Percentiles rank a stretch among this genome's conserved stretches.
Evolutionary conservation across 2,329 filamentous ascomycete species (phyloP).

Genomic region (Hypoxylon sp.): DNA sequence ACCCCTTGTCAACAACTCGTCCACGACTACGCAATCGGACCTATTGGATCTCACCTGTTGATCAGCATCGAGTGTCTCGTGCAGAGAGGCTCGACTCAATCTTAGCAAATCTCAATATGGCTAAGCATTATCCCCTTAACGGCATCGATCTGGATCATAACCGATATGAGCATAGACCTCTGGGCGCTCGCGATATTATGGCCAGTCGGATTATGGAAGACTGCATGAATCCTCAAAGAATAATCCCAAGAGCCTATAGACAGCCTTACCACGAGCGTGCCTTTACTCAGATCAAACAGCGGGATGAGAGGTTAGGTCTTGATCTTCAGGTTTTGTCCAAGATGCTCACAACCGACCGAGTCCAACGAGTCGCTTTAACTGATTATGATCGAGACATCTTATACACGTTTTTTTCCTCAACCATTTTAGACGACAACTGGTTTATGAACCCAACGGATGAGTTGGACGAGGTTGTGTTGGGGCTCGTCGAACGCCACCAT

Average conservation of each 20-base stretch:
- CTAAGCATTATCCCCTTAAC: constrained; percentile 48
- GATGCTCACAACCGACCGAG: constrained; percentile 40
- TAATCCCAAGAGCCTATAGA: constrained; percentile 25
- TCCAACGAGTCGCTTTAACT: too few species aligned
- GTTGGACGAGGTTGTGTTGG: constrained; percentile 13
- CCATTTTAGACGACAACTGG: neutral
- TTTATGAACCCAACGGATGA: too few species aligned
- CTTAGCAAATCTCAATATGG: constrained; percentile 34
- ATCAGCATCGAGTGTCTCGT: too few species aligned
- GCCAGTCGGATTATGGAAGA: constrained; percentile 46
- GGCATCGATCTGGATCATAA: constrained; percentile 45
- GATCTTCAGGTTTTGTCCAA: constrained; percentile 43
- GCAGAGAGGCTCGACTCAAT: too few species aligned
- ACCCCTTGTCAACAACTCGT: neutral
- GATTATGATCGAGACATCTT: neutral
- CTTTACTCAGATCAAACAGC: constrained; percentile 34
- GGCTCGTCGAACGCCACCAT: constrained; percentile 32
- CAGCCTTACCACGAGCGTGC: neutral
- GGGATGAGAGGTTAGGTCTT: constrained; percentile 39
- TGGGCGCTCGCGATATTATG: constrained; percentile 46
- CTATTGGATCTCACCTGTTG: neutral
- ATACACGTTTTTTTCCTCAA: neutral
- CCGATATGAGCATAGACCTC: constrained; percentile 47
- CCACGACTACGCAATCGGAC: constrained; percentile 2
- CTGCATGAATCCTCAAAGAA: constrained; percentile 39